Evolutionary conservation across 768 basidiomycete genomes (phyloP).

Genomic region (Floccularia luteovirens): DNA sequence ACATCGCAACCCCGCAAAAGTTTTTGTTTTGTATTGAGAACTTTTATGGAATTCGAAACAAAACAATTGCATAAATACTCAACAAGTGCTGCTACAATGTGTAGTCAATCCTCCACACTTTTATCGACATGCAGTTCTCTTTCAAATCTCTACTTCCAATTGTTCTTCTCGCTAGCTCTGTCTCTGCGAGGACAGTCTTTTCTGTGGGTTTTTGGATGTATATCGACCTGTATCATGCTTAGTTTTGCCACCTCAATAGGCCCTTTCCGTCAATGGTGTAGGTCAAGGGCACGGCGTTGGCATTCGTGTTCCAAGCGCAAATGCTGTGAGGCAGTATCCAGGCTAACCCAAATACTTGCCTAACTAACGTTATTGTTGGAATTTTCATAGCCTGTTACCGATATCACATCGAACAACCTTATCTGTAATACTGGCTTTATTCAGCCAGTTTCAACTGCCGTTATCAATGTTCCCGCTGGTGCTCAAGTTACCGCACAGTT

Average conservation of each 20-base stretch:
- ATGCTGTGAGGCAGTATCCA: constrained; percentile 16
- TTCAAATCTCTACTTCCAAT: neutral
- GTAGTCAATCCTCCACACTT: neutral
- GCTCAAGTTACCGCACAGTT: constrained; percentile 39
- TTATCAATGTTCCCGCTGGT: constrained; percentile 43
- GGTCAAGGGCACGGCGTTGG: constrained; percentile 36
- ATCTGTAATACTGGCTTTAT: constrained; percentile 51
- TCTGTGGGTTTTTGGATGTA: constrained; percentile 19
- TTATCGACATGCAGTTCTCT: neutral
- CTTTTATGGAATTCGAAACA: neutral
- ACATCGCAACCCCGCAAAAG: neutral
- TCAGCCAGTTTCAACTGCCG: constrained; percentile 30
- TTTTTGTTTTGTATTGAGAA: neutral
- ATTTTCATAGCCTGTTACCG: constrained; percentile 34
- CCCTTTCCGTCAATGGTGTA: constrained; percentile 38
- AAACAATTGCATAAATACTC: neutral
- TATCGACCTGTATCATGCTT: neutral
- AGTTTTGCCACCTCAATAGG: constrained; percentile 12
- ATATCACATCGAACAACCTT: constrained; percentile 40
- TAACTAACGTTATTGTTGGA: neutral
- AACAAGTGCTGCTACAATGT: neutral
- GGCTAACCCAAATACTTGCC: neutral
- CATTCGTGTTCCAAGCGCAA: constrained; percentile 32
- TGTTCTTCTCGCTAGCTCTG: constrained; percentile 10
- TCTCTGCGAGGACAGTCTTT: constrained; percentile 34